Conservation (phyloP, 148 eudicot species). For the Chenopodium suecicum region DNA sequence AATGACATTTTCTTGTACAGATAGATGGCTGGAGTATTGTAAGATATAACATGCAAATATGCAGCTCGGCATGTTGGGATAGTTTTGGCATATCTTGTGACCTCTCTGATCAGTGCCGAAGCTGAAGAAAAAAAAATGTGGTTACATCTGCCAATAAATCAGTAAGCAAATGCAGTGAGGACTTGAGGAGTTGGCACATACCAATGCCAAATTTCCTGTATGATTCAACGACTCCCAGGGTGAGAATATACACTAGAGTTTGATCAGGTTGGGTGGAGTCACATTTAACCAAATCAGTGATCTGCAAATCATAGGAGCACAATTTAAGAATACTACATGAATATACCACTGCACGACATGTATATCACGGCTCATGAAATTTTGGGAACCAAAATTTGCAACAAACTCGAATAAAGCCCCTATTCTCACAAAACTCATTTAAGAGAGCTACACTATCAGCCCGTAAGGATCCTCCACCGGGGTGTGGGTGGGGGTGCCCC, state of each 20-base stretch:
- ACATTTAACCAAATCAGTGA: slow-evolving; percentile 71
- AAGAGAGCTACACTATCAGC: background rate
- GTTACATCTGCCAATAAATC: slow-evolving; percentile 13
- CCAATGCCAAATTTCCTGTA: slow-evolving; percentile 94
- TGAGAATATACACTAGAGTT: slow-evolving; percentile 76
- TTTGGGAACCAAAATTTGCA: background rate
- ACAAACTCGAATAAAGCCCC: background rate
- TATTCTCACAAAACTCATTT: background rate
- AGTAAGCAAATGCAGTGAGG: background rate
- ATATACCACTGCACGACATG: background rate
- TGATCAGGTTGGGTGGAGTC: slow-evolving; percentile 65
- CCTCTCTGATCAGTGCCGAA: slow-evolving; percentile 72
- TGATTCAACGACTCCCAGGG: slow-evolving; percentile 89
- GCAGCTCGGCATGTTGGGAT: slow-evolving; percentile 75
- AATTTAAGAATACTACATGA: slow-evolving; percentile 12
- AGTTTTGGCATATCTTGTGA: slow-evolving; percentile 71
- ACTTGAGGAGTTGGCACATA: slow-evolving; percentile 26
- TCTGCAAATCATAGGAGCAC: slow-evolving; percentile 39
- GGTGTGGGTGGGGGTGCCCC: background rate
- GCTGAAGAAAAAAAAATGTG: slow-evolving; percentile 43
- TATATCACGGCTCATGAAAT: background rate
- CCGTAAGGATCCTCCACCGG: background rate
- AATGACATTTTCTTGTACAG: slow-evolving; percentile 91
- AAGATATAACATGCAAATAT: slow-evolving; percentile 90
- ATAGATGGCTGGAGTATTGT: slow-evolving; percentile 80